Evolutionary conservation across 2,329 filamentous ascomycete genomes (phyloP).

Genomic region (Aspergillus spinulosporus): DNA sequence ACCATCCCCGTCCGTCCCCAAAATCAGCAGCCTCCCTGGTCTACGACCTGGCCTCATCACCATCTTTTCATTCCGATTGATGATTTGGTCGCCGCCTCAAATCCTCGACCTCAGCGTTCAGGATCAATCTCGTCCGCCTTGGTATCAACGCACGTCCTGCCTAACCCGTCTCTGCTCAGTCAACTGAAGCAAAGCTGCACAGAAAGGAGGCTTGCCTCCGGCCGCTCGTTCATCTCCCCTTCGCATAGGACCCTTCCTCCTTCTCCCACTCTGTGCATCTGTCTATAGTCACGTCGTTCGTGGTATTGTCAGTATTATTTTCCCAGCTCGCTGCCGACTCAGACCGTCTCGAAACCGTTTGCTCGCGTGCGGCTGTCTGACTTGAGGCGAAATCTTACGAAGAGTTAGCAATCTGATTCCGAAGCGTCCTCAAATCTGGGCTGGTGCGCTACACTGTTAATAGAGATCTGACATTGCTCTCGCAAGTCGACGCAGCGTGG

Average conservation of each 20-base stretch:
- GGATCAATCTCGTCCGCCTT: constrained; percentile 27
- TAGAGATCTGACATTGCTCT: constrained; percentile 14
- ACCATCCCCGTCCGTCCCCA: constrained; percentile 31
- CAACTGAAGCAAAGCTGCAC: constrained; percentile 35
- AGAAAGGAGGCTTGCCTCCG: constrained; percentile 46
- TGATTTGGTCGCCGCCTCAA: constrained; percentile 29
- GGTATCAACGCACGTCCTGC: constrained; percentile 25
- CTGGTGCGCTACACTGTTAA: constrained; percentile 13
- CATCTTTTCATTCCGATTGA: constrained; percentile 26
- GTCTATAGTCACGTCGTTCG: constrained; percentile 18
- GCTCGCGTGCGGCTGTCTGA: constrained; percentile 21
- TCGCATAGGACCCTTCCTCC: constrained; percentile 20
- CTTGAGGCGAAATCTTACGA: constrained; percentile 3
- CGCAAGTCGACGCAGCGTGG: constrained; percentile 25
- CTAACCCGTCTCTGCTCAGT: constrained; percentile 34
- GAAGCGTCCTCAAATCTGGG: constrained; percentile 6
- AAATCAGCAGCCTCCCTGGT: constrained; percentile 23
- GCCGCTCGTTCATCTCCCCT: constrained; percentile 41
- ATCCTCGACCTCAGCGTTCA: constrained; percentile 29
- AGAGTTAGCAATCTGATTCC: background rate
- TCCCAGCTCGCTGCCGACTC: constrained; percentile 6
- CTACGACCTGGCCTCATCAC: constrained; percentile 24
- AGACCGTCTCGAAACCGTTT: constrained; percentile 10
- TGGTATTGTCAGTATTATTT: constrained; percentile 8
- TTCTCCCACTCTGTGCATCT: constrained; percentile 15